phyloP scores from a whole-genome alignment of 352 stramenopile species.

The Phytophthora quininea region DNA sequence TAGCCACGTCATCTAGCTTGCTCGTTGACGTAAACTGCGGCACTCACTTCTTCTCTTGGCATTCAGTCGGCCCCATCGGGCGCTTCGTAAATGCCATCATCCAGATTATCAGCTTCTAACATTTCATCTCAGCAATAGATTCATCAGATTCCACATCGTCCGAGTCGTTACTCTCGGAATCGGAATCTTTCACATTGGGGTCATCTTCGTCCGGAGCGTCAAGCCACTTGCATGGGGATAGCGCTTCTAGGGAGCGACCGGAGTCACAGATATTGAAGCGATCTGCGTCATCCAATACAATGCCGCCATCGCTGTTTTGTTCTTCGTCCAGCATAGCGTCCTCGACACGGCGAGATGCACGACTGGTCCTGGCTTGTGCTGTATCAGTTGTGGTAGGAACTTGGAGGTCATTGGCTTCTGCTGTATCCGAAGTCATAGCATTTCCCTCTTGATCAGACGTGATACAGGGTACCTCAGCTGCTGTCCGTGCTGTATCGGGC shows the following conservation, averaged over 20 bases:
- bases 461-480: not conserved
- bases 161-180: not conserved
- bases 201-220: not conserved
- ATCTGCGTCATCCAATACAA: not conserved
- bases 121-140: not conserved
- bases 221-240: not conserved
- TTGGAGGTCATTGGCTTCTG: not conserved
- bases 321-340: not conserved
- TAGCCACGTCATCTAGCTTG: not conserved
- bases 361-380: not conserved
- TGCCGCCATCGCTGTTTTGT: not conserved
- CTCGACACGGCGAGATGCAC: not conserved
- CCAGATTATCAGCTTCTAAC: not conserved
- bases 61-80: not conserved
- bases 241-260: not conserved
- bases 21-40: not conserved
- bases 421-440: not conserved
- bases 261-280: not conserved
- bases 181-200: not conserved
- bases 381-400: not conserved
- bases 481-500: not conserved
- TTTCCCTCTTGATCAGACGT: not conserved
- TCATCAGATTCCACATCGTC: not conserved
- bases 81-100: not conserved
- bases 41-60: not conserved